Conservation (phyloP, 768 basidiomycete species). For the Naganishia onofrii region DNA sequence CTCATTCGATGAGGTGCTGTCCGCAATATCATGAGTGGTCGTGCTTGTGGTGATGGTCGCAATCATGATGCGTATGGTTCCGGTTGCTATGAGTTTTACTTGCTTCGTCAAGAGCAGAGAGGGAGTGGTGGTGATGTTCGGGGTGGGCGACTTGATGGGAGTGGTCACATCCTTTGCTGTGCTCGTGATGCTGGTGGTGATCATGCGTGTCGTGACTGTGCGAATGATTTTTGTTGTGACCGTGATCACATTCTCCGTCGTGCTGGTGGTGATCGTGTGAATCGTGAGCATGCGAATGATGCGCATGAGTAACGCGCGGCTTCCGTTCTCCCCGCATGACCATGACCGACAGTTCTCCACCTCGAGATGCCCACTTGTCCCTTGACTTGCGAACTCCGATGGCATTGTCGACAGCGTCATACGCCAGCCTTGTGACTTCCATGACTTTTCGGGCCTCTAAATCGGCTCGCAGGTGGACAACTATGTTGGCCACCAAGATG, state of each 20-base stretch:
- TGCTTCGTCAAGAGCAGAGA: background rate
- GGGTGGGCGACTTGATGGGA: background rate
- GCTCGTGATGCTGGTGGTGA: constrained; percentile 24
- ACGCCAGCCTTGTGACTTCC: constrained; percentile 59
- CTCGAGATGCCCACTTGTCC: constrained; percentile 26
- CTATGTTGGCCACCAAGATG: constrained; percentile 68
- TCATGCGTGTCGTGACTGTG: constrained; percentile 14
- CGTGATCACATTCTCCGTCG: background rate
- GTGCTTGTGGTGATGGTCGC: background rate
- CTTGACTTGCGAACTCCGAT: constrained; percentile 31
- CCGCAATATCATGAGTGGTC: background rate
- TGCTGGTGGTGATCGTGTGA: constrained; percentile 19
- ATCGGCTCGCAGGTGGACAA: constrained; percentile 69
- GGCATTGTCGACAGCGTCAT: constrained; percentile 11
- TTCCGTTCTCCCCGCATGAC: constrained; percentile 31
- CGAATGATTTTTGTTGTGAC: background rate
- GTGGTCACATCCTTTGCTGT: background rate
- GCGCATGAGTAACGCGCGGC: background rate
- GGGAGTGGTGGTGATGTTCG: background rate
- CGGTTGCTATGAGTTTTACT: background rate
- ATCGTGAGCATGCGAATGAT: constrained; percentile 12
- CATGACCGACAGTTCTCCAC: constrained; percentile 21
- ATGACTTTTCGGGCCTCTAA: constrained; percentile 70
- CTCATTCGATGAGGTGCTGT: background rate
- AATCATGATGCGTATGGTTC: background rate